Conservation (phyloP, 2,329 filamentous ascomycete species). For the Penicillium sp. region DNA sequence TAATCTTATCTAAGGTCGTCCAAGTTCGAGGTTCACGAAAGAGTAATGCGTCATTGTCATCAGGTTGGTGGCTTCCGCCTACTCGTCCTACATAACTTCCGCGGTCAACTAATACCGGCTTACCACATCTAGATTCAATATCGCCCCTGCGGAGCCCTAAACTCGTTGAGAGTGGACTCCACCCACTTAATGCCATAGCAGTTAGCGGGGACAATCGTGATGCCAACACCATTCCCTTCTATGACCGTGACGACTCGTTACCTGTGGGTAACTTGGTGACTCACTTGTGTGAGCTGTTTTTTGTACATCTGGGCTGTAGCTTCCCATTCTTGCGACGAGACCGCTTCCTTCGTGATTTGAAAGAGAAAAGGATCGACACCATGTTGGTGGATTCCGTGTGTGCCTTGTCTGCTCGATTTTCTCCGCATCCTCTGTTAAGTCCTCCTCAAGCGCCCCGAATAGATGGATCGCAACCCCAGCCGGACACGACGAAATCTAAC, state of each 20-base stretch:
- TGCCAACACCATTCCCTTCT: slow-evolving; percentile 65
- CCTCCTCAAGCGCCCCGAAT: slow-evolving; percentile 58
- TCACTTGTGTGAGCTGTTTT: slow-evolving; percentile 79
- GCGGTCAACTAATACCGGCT: not conserved
- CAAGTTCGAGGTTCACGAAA: slow-evolving; percentile 62
- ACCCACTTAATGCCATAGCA: slow-evolving; percentile 24
- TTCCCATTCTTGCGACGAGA: slow-evolving; percentile 80
- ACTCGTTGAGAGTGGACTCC: slow-evolving; percentile 25
- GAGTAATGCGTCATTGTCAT: slow-evolving; percentile 46
- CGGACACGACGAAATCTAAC: slow-evolving; percentile 59
- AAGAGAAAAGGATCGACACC: slow-evolving; percentile 79
- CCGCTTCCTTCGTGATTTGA: slow-evolving; percentile 74
- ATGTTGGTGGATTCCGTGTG: slow-evolving; percentile 89
- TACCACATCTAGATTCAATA: slow-evolving; percentile 36
- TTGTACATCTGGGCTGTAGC: slow-evolving; percentile 79
- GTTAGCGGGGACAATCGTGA: slow-evolving; percentile 38
- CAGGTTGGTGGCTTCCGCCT: slow-evolving; percentile 33
- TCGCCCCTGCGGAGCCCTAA: slow-evolving; percentile 44
- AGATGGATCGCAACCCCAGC: slow-evolving; percentile 39
- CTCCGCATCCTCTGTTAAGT: slow-evolving; percentile 60
- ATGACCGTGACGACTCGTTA: slow-evolving; percentile 72
- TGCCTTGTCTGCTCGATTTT: slow-evolving; percentile 80
- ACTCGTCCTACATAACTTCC: not conserved
- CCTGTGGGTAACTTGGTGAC: slow-evolving; percentile 77
- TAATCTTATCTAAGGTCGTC: slow-evolving; percentile 56